Evolutionary conservation across 345 rosid species (phyloP).

Genomic region (Lepidium africanum): DNA sequence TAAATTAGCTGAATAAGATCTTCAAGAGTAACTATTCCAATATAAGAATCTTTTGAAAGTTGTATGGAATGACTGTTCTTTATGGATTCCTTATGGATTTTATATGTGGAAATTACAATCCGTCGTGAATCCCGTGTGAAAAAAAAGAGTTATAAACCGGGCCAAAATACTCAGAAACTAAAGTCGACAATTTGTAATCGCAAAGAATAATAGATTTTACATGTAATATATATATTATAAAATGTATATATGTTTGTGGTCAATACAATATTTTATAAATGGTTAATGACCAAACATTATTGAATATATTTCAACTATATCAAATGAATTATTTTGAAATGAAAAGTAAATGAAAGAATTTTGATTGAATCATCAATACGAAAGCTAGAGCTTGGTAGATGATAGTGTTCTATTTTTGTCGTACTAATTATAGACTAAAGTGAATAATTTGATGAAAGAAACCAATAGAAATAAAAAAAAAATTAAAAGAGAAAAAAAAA

Average conservation of each 20-base stretch:
- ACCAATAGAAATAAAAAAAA: not conserved
- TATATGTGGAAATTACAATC: too few species aligned
- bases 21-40: too few species aligned
- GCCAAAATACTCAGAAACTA: not conserved
- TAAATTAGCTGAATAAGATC: too few species aligned
- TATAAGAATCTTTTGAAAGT: too few species aligned
- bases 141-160: not conserved
- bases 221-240: too few species aligned
- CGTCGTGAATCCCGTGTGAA: too few species aligned
- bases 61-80: too few species aligned
- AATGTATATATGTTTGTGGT: not conserved
- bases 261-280: not conserved
- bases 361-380: conserved; percentile 10
- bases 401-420: not conserved
- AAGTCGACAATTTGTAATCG: not conserved
- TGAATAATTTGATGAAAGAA: conserved; percentile 2
- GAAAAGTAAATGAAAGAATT: not conserved
- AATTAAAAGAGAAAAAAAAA: not conserved
- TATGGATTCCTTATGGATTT: too few species aligned
- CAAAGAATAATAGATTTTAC: not conserved
- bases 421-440: conserved; percentile 20
- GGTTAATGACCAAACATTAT: not conserved
- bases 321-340: not conserved
- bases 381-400: conserved; percentile 16
- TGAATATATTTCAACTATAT: not conserved